Evolutionary conservation across 805 yeast species (phyloP).

Genomic region (Cyberlindnera samutprakarnensis): DNA sequence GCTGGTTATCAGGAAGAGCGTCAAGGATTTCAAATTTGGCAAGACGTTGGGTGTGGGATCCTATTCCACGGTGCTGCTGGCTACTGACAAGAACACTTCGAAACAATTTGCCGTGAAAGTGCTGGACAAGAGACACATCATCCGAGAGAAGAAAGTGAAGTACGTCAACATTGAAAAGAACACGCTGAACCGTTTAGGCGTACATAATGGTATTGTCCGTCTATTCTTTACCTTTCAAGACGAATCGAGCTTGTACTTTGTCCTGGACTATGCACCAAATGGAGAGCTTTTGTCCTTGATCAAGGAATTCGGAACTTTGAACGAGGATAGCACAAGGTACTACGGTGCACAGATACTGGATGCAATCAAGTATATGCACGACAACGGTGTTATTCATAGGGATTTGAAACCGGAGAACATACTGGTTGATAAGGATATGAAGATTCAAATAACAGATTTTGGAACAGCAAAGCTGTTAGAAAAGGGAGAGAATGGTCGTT

Average conservation of each 20-base stretch:
- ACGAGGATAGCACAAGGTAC: constrained; percentile 59
- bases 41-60: constrained; percentile 92
- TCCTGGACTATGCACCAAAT: constrained; percentile 70
- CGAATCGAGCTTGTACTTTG: constrained; percentile 62
- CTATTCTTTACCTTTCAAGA: constrained; percentile 77
- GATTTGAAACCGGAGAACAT: constrained; percentile 84
- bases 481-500: constrained; percentile 37
- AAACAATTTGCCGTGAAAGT: constrained; percentile 77
- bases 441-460: constrained; percentile 70
- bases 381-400: constrained; percentile 70
- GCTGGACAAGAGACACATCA: constrained; percentile 68
- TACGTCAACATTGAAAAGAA: constrained; percentile 80
- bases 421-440: constrained; percentile 50
- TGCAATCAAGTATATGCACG: constrained; percentile 66
- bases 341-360: constrained; percentile 70
- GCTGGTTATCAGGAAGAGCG: constrained; percentile 45
- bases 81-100: constrained; percentile 68
- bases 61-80: constrained; percentile 86
- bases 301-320: constrained; percentile 61
- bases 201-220: constrained; percentile 55
- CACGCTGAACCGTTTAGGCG: constrained; percentile 62
- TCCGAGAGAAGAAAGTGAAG: constrained; percentile 75
- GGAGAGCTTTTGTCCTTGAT: constrained; percentile 68
- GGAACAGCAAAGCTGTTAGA: constrained; percentile 77
- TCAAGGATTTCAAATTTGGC: constrained; percentile 84